Percentiles rank a stretch among this genome's conserved stretches.
Conservation (phyloP, 306 rosid species). For the Morella rubra region DNA sequence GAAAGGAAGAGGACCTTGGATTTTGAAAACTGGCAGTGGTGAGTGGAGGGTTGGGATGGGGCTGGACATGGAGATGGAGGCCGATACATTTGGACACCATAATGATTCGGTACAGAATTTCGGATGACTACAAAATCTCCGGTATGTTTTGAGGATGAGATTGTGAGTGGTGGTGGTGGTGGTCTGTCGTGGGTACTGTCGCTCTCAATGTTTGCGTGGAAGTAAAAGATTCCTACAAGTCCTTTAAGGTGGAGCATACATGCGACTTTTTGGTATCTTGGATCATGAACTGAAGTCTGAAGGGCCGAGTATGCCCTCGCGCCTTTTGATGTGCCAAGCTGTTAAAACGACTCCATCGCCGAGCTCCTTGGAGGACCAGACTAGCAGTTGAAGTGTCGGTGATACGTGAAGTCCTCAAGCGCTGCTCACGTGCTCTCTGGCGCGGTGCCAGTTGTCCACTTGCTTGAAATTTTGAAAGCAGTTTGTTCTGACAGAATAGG, state of each 20-base stretch:
- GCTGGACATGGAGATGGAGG: slow-evolving; percentile 35
- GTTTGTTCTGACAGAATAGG: background rate
- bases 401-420: background rate
- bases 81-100: slow-evolving; percentile 42
- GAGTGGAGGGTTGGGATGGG: slow-evolving; percentile 21
- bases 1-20: slow-evolving; percentile 19
- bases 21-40: slow-evolving; percentile 20
- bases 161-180: slow-evolving; percentile 26
- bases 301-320: background rate
- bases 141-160: slow-evolving; percentile 23
- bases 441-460: too few relatives aligned
- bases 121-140: slow-evolving; percentile 8
- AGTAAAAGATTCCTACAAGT: slow-evolving; percentile 1
- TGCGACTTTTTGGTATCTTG: slow-evolving; percentile 3
- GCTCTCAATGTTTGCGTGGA: background rate
- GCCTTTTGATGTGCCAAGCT: background rate
- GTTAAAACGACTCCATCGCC: background rate
- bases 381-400: background rate
- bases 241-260: background rate
- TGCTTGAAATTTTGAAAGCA: background rate
- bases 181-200: background rate
- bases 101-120: background rate
- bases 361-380: background rate
- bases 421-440: background rate
- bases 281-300: slow-evolving; percentile 1